Evolutionary conservation across 2,329 filamentous ascomycete genomes (phyloP), one percentile per base, ranked within the genome.

Genomic region (Neocucurbitaria cava): DNA sequence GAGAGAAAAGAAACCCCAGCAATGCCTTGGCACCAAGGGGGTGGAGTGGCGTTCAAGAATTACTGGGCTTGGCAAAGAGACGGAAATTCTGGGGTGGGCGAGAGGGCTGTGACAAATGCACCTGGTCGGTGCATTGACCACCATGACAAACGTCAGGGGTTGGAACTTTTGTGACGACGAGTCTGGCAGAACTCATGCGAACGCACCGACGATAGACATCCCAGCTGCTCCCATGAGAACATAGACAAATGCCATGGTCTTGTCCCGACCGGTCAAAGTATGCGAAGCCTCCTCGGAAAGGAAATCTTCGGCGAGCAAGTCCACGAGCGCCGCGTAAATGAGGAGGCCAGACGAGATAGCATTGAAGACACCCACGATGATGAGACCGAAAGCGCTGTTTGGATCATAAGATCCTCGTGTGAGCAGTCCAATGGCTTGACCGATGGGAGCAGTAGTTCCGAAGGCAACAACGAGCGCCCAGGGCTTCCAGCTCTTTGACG

Each of bases 321-420:
- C 86, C 1, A 89, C 86, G 6, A 88, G 76, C 1, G 86, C 83
- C 36, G 85, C 85, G 64, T 87, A 88, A 46, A 87, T 81, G 6
- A 87, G 71, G 24, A 87, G 78, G 67, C 85, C 85, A 23, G 75
- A 86, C 1, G 85, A 87, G 79, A 89, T 87, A 23, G 86, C 85
- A 63, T 89, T 89, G 73, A 88, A 88, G 0, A 85, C 71, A 41
- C 86, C 86, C 10, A 88, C 85, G 45, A 88, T 82, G 54, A 89
- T 86, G 24, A 89, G 70, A 28, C 85, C 86, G 52, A 87, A 84
- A 8, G 85, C 85, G 51, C 85, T 86, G 54, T 86, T 81, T 0
- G 86, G 86, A 52, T 88, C 85, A 58, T 88, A 89, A 3, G 79
- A 78, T 64, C 81, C 82, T 49, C 83, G 79, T 1, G 84, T 83